Evolutionary conservation across 345 rosid genomes (phyloP).

Genomic region (Eucalyptus pauciflora): DNA sequence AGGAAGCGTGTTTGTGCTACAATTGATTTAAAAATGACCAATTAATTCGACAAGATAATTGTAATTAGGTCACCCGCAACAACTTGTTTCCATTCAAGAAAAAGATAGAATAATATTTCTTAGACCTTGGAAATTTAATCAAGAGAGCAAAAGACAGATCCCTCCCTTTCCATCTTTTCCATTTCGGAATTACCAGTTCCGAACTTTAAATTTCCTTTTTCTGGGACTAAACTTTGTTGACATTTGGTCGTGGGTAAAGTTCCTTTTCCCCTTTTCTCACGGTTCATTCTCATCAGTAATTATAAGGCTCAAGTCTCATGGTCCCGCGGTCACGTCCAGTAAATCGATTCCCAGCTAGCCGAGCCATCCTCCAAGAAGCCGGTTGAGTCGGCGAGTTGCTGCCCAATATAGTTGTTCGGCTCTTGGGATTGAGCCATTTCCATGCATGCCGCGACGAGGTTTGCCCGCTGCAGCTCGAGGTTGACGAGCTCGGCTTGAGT

Average conservation of each 20-base stretch:
- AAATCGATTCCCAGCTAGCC: not conserved
- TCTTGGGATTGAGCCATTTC: conserved; percentile 14
- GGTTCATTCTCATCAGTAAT: not conserved
- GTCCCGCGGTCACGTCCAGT: not conserved
- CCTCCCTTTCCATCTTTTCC: not conserved
- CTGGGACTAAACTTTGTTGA: not conserved
- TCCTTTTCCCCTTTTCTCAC: not conserved
- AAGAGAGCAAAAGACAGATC: not conserved
- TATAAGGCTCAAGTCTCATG: not conserved
- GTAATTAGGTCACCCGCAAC: not conserved
- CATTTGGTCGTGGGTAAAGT: not conserved
- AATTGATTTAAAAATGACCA: not conserved
- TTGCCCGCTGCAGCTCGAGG: conserved; percentile 19
- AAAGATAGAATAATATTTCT: not conserved
- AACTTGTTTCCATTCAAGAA: not conserved
- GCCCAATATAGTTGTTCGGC: not conserved
- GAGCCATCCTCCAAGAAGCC: not conserved
- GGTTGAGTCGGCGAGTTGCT: not conserved
- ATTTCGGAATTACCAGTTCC: not conserved
- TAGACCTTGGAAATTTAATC: not conserved
- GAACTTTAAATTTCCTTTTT: not conserved
- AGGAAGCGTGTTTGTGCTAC: not conserved
- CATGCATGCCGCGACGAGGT: conserved; percentile 19
- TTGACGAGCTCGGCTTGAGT: conserved; percentile 23
- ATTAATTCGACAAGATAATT: not conserved